Evolutionary conservation across 2,329 filamentous ascomycete species (phyloP).

Genomic region (Apiospora malaysiana): DNA sequence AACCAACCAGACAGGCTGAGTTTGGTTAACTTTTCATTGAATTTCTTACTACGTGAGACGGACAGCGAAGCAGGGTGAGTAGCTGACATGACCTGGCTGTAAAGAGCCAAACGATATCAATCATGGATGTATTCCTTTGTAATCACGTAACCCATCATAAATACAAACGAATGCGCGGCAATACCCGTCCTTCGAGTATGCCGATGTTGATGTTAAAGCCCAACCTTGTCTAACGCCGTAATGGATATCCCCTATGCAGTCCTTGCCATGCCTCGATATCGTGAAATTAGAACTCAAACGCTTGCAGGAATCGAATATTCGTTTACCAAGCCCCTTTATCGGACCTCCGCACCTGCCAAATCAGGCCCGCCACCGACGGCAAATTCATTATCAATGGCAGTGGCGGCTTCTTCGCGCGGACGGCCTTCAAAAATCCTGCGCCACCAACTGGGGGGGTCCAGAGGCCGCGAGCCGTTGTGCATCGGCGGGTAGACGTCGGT

Average conservation of each 20-base stretch:
- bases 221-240: conserved; percentile 20
- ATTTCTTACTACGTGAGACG: neutral
- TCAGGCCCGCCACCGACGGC: conserved; percentile 61
- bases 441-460: conserved; percentile 93
- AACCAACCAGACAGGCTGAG: neutral
- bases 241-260: conserved; percentile 17
- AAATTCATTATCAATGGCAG: conserved; percentile 67
- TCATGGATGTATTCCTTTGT: neutral
- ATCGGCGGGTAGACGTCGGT: conserved; percentile 94
- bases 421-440: conserved; percentile 78
- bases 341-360: conserved; percentile 60
- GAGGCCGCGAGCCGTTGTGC: conserved; percentile 80
- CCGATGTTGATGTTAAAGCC: neutral
- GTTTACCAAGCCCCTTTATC: conserved; percentile 28
- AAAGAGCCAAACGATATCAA: neutral
- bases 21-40: no score
- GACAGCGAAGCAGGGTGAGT: neutral
- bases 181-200: neutral
- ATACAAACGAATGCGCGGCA: neutral
- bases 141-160: neutral
- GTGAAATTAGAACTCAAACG: conserved; percentile 12
- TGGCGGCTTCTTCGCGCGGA: conserved; percentile 52
- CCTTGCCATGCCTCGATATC: conserved; percentile 15
- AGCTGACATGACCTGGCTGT: neutral
- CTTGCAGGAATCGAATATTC: conserved; percentile 19